phyloP scores from a whole-genome alignment of 169 alveolate genomes.

The Plasmodium sp. region DNA sequence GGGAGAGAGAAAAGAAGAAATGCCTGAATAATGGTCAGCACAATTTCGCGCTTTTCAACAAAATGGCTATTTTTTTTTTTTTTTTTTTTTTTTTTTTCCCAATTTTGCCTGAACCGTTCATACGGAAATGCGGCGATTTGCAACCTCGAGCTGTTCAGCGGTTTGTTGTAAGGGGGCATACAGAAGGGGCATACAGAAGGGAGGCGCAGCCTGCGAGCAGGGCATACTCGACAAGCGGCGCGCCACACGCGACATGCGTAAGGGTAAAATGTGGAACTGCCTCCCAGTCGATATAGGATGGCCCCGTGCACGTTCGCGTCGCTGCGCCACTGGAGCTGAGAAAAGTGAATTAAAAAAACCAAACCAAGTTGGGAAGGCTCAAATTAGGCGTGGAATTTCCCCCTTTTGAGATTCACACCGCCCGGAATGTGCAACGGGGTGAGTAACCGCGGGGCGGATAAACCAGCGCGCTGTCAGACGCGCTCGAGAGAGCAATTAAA shows the following conservation, averaged over 20 bases:
- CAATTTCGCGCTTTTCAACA: not conserved
- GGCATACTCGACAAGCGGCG: not conserved
- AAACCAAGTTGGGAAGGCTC: not conserved
- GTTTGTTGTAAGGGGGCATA: not conserved
- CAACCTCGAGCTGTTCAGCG: not conserved
- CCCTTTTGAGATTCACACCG: not conserved
- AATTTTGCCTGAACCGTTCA: not conserved
- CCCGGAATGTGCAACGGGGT: not conserved
- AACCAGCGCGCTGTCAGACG: not conserved
- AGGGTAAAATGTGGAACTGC: not conserved
- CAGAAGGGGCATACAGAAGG: not conserved
- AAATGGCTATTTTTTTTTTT: constrained; percentile 14
- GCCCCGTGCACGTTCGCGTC: not conserved
- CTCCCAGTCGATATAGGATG: not conserved
- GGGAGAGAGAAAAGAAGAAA: not conserved
- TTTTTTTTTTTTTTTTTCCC: constrained; percentile 27
- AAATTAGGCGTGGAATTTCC: not conserved
- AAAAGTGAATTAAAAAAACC: not conserved
- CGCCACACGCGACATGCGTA: not conserved
- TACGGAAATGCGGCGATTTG: not conserved
- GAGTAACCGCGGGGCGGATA: not conserved
- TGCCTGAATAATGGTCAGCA: not conserved
- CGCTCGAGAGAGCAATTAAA: not conserved
- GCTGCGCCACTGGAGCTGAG: not conserved
- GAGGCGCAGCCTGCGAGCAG: not conserved